Conservation (phyloP, 345 rosid species). For the Gossypium raimondii region DNA sequence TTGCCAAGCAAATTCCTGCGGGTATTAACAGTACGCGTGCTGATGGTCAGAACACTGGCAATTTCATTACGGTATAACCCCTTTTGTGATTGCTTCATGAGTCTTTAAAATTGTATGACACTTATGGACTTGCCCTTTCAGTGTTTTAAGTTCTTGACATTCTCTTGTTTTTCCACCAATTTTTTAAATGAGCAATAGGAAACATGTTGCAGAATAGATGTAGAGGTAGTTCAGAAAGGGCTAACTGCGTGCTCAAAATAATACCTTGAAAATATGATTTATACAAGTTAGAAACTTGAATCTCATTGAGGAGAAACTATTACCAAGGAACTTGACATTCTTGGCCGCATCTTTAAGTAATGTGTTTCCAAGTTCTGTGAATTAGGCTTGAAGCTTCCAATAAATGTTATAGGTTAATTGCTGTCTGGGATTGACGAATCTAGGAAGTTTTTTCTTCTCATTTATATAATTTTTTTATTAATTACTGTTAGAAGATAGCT, state of each 20-base stretch:
- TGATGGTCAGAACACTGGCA: conserved; percentile 84
- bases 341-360: background rate
- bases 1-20: conserved; percentile 57
- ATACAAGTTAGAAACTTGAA: background rate
- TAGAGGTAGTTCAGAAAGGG: background rate
- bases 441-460: background rate
- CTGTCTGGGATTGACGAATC: background rate
- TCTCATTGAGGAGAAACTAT: background rate
- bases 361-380: background rate
- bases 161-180: background rate
- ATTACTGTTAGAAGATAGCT: background rate
- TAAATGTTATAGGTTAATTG: background rate
- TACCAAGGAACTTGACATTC: background rate
- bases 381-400: too few species aligned
- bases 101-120: background rate
- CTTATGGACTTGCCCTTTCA: background rate
- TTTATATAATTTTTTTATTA: background rate
- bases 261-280: background rate
- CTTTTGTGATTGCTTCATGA: background rate
- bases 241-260: background rate
- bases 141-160: background rate
- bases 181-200: background rate
- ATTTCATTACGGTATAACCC: conserved; percentile 64
- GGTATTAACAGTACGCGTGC: conserved; percentile 62
- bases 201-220: background rate